phyloP scores from a whole-genome alignment of 192 early-diverging fungal genomes.

The Geranomyces michiganensis region DNA sequence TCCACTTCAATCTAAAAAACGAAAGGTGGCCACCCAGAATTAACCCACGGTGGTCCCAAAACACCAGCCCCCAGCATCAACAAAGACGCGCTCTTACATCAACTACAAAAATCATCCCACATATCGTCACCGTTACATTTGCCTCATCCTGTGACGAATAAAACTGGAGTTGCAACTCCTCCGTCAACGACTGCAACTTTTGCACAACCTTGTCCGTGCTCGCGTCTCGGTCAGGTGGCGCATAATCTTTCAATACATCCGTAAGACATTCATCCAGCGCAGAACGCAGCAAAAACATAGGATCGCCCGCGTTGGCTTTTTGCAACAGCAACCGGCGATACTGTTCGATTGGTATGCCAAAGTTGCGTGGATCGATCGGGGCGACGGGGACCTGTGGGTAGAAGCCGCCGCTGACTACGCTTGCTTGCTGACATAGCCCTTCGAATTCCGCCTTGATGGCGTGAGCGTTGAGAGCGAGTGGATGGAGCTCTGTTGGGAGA shows the following conservation, averaged over 20 bases:
- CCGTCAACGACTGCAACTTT: constrained; percentile 12
- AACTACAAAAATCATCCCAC: constrained; percentile 24
- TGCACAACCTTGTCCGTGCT: background rate
- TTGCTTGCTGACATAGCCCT: background rate
- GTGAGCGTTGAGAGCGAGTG: background rate
- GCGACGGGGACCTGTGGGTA: background rate
- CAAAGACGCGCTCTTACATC: constrained; percentile 16
- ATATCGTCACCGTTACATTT: constrained; percentile 9
- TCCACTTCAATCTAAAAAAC: constrained; percentile 1
- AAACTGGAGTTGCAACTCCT: constrained; percentile 17
- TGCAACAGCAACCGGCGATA: background rate
- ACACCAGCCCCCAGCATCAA: background rate
- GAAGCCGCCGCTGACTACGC: background rate
- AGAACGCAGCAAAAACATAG: background rate
- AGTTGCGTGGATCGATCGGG: background rate
- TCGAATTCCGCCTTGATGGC: constrained; percentile 7
- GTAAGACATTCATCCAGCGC: background rate
- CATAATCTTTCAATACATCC: background rate
- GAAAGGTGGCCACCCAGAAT: background rate
- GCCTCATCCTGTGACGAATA: constrained; percentile 12
- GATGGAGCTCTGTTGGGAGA: constrained; percentile 11
- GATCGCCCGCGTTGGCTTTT: background rate
- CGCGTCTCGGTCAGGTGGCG: background rate
- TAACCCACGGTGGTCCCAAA: background rate
- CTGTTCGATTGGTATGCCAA: background rate